Percentiles rank a stretch among this genome's conserved stretches.
These are phyloP conservation scores for Pisolithus orientalis DNA, from an alignment of 768 basidiomycete species.

Conservation along the genomic window DNA sequence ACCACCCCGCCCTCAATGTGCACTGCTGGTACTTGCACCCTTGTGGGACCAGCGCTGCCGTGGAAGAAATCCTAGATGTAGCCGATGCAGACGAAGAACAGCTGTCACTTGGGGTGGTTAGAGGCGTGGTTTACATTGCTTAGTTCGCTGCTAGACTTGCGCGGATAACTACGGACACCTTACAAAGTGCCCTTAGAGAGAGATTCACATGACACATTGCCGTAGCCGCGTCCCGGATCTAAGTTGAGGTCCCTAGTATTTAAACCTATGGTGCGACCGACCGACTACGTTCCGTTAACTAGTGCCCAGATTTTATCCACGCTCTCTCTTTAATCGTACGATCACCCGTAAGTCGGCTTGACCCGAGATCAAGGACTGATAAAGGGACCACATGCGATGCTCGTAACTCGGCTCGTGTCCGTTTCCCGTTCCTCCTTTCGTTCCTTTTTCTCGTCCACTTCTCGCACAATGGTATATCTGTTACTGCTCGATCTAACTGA, in stretches of 20 bases:
- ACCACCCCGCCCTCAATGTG: constrained; percentile 71
- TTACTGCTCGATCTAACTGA: neutral
- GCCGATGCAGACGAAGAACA: constrained; percentile 18
- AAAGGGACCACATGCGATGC: constrained; percentile 28
- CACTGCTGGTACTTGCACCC: constrained; percentile 88
- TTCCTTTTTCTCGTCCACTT: constrained; percentile 27
- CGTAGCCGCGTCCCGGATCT: neutral
- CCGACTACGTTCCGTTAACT: neutral
- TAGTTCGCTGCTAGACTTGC: constrained; percentile 54
- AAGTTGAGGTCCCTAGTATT: neutral
- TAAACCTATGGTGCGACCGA: neutral
- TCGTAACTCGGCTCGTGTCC: constrained; percentile 37
- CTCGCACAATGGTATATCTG: constrained; percentile 47
- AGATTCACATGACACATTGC: constrained; percentile 6
- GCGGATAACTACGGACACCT: constrained; percentile 5
- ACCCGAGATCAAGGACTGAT: constrained; percentile 9
- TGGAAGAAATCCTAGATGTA: constrained; percentile 64
- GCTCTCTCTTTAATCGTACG: neutral
- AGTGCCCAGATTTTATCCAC: neutral
- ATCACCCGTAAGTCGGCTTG: constrained; percentile 11
- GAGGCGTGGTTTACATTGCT: constrained; percentile 78
- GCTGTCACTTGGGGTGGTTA: constrained; percentile 39
- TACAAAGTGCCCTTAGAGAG: neutral
- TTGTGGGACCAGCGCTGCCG: constrained; percentile 63
- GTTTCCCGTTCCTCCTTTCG: constrained; percentile 33